Evolutionary conservation across 441 rosid species (phyloP).

Genomic region (Bruguiera hainesii): DNA sequence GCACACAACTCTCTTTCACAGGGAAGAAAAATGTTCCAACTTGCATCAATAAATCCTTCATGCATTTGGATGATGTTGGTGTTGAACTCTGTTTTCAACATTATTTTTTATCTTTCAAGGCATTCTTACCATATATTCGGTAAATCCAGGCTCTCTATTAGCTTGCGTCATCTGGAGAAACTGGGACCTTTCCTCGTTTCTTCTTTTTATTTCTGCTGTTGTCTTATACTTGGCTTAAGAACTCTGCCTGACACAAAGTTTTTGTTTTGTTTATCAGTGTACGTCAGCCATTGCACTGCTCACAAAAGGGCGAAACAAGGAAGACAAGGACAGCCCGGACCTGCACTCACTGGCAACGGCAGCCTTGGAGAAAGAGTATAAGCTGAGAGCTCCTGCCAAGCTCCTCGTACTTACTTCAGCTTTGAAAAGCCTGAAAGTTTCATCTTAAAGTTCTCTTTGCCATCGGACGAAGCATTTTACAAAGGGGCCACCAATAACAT

Average conservation of each 20-base stretch:
- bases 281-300: conserved; percentile 78
- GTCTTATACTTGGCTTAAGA: neutral
- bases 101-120: neutral
- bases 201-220: no score
- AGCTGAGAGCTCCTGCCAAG: conserved; percentile 68
- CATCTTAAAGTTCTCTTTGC: conserved; percentile 20
- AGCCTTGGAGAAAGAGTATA: conserved; percentile 88
- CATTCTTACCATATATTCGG: neutral
- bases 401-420: conserved; percentile 59
- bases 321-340: conserved; percentile 78
- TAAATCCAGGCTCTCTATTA: neutral
- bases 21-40: neutral
- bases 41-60: neutral
- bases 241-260: conserved; percentile 3
- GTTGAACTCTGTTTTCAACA: neutral
- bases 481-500: neutral
- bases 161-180: neutral
- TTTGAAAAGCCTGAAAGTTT: conserved; percentile 64
- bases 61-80: conserved; percentile 3
- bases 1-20: neutral
- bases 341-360: conserved; percentile 63
- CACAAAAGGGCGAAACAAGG: conserved; percentile 79
- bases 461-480: conserved; percentile 17
- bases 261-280: conserved; percentile 41
- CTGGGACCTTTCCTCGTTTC: neutral